phyloP scores from a whole-genome alignment of 2,329 filamentous ascomycete species.

The Neofusicoccum cordaticola region DNA sequence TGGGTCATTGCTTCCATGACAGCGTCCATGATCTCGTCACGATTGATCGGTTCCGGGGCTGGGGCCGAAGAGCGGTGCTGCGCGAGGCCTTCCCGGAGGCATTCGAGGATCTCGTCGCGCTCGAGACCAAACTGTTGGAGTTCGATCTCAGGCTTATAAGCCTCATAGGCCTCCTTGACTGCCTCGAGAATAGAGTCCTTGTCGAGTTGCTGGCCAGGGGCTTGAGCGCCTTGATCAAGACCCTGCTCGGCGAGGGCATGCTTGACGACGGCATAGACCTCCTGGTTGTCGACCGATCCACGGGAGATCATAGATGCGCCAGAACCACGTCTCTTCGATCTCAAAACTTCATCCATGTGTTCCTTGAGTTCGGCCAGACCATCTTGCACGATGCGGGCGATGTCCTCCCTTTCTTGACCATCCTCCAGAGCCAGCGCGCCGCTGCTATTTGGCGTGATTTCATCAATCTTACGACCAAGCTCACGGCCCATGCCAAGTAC shows the following conservation, averaged over 20 bases:
- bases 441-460: slow-evolving; percentile 52
- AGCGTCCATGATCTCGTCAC: slow-evolving; percentile 80
- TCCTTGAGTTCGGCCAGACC: slow-evolving; percentile 78
- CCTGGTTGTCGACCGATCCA: slow-evolving; percentile 70
- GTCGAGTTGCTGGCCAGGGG: slow-evolving; percentile 39
- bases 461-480: slow-evolving; percentile 80
- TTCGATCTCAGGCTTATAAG: slow-evolving; percentile 89
- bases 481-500: slow-evolving; percentile 93
- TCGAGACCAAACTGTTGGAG: slow-evolving; percentile 87
- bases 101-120: slow-evolving; percentile 83
- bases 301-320: slow-evolving; percentile 60
- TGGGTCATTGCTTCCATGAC: slow-evolving; percentile 83
- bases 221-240: slow-evolving; percentile 45
- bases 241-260: slow-evolving; percentile 63
- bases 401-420: slow-evolving; percentile 59
- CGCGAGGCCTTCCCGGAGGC: slow-evolving; percentile 79
- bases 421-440: slow-evolving; percentile 41
- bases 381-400: slow-evolving; percentile 74
- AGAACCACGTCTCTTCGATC: slow-evolving; percentile 68
- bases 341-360: slow-evolving; percentile 76
- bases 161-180: slow-evolving; percentile 87
- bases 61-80: slow-evolving; percentile 59
- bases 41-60: slow-evolving; percentile 56
- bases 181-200: slow-evolving; percentile 83
- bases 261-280: slow-evolving; percentile 82